Conservation (phyloP, 2,329 filamentous ascomycete genomes). For the Huntiella moniliformis region DNA sequence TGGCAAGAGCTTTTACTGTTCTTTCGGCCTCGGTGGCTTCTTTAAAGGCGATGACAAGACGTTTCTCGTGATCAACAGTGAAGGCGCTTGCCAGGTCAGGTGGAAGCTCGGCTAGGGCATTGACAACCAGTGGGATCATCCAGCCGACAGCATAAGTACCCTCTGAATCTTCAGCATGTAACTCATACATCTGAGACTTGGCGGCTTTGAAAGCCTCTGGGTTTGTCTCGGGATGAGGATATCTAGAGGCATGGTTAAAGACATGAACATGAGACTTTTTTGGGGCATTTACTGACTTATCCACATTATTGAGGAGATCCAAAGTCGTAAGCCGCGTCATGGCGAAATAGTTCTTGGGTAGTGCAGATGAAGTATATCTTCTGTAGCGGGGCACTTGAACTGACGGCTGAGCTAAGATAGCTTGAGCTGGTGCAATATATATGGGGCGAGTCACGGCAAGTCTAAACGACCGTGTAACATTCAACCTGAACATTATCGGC, state of each 20-base stretch:
- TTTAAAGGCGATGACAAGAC: conserved; percentile 45
- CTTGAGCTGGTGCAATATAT: too few relatives aligned
- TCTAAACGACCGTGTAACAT: too few relatives aligned
- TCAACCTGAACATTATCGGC: too few relatives aligned
- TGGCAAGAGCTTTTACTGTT: conserved; percentile 33
- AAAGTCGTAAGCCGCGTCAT: conserved; percentile 20
- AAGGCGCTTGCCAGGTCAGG: conserved; percentile 36
- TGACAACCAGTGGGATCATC: conserved; percentile 31
- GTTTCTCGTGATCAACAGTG: conserved; percentile 36
- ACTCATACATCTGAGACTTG: conserved; percentile 45
- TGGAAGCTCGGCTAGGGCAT: conserved; percentile 29
- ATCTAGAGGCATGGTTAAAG: conserved; percentile 29
- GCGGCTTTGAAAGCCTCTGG: conserved; percentile 35
- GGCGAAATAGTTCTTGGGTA: background rate
- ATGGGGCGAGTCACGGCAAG: too few relatives aligned
- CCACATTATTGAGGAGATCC: conserved; percentile 34
- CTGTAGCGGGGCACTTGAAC: too few relatives aligned
- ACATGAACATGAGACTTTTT: background rate
- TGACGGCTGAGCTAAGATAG: too few relatives aligned
- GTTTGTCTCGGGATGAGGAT: conserved; percentile 54
- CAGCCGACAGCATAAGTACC: conserved; percentile 48
- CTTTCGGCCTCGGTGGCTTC: conserved; percentile 42
- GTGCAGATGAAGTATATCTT: too few relatives aligned
- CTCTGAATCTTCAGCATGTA: conserved; percentile 42
- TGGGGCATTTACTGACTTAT: conserved; percentile 23